Evolutionary conservation across 2,329 filamentous ascomycete genomes (phyloP), one percentile per base, ranked within the genome.

Genomic region (Colletotrichum sp.): DNA sequence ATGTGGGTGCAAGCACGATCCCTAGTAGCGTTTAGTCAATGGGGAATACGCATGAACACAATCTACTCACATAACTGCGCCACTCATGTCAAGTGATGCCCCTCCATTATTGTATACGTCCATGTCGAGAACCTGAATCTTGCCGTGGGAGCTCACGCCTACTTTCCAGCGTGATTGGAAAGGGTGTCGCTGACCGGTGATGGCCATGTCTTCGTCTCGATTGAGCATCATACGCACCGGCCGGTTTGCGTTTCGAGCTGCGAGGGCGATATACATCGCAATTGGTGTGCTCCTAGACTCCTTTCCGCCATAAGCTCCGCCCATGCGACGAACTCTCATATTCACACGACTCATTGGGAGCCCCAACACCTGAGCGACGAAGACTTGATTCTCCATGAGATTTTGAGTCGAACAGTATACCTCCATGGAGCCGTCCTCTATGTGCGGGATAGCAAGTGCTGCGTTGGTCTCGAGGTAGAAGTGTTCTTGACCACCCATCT

Each of bases 221-320:
- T 64, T 64, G 8, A 64, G 61, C 61, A 64, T 64, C 61, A 64
- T 64, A 22, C 61, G 61, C 61, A 64, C 61, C 6, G 61, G 61
- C 2, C 61, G 32, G 12, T 64, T 64, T 27, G 61, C n/a, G 16
- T 3, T 64, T n/a, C 61, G 32, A 15, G 61, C 61, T 34, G 61
- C 61, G 9, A 64, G 61, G 6, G 61, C 61, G 7, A 64, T 64
- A 8, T 64, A 64, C 61, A 64, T 64, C 11, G 61, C 61, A 32
- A 64, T 64, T 22, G 61, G 61, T 1, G 61, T 36, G n/a, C 61
- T 64, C 8, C 61, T 64, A 6, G 27, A 32, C 61, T 64, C 61
- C 15, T 64, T 64, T n/a, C 61, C 61, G 19, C 61, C 61, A 6
- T 64, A 64, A 8, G 30, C 61, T 34, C 61, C 61, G 12, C 61